phyloP scores from a whole-genome alignment of 139 green algal genomes.

The Tetradesmus lagerheimii region DNA sequence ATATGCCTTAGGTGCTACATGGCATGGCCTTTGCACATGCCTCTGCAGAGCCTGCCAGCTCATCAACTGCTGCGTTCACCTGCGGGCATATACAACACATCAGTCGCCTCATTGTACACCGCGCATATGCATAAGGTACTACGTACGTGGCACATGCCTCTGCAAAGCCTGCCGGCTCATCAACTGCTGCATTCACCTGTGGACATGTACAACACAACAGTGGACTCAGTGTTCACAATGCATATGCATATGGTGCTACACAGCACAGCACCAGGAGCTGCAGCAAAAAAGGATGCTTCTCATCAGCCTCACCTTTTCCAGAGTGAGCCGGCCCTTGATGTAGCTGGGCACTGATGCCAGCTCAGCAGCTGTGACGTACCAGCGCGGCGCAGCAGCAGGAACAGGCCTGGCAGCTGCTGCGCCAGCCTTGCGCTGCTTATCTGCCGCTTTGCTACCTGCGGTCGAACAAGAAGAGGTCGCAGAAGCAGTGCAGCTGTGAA shows the following conservation, averaged over 20 bases:
- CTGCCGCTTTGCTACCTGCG: conserved; percentile 8
- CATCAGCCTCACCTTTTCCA: conserved; percentile 70
- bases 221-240: too few species aligned
- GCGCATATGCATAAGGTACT: background rate
- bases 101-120: background rate
- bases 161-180: conserved; percentile 64
- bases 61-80: conserved; percentile 81
- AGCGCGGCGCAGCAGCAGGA: conserved; percentile 45
- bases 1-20: background rate
- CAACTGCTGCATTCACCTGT: conserved; percentile 81
- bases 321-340: conserved; percentile 74
- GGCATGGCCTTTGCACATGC: background rate
- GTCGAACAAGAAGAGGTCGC: background rate
- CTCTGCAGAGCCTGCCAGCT: conserved; percentile 67
- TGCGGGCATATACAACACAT: conserved; percentile 1
- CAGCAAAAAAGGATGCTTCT: too few species aligned
- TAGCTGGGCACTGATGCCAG: conserved; percentile 71
- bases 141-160: background rate
- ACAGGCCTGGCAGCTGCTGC: background rate
- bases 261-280: too few species aligned
- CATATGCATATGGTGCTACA: background rate
- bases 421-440: background rate
- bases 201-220: background rate
- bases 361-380: conserved; percentile 76
- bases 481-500: too few species aligned